Percentiles rank a stretch among this genome's conserved stretches.
These are phyloP conservation scores for Xenosphaeropsis pyriputrescens DNA, from an alignment of 2,329 filamentous ascomycete genomes.

Conservation along the genomic window DNA sequence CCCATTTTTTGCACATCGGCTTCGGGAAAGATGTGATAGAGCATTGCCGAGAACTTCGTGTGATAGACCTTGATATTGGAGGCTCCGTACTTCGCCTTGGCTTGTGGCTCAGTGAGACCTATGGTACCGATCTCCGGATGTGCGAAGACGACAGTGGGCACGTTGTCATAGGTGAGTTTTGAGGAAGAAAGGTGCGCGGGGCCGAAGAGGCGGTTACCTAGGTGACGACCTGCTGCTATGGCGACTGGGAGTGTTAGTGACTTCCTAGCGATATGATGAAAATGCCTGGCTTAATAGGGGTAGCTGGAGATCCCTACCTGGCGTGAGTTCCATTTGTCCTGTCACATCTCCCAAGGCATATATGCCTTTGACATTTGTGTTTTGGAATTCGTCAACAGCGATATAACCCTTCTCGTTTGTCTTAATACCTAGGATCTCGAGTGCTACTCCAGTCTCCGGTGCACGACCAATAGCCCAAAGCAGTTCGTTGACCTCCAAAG, in stretches of 20 bases:
- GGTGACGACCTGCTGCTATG: constrained; percentile 32
- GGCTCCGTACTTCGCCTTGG: constrained; percentile 28
- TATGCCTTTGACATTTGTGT: constrained; percentile 28
- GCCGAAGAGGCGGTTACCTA: constrained; percentile 32
- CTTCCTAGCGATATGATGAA: no score
- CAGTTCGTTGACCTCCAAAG: constrained; percentile 29
- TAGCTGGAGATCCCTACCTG: constrained; percentile 18
- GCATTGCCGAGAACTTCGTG: constrained; percentile 32
- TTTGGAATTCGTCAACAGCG: constrained; percentile 32
- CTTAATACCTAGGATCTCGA: constrained; percentile 26
- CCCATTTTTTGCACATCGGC: constrained; percentile 20
- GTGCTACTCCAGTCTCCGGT: constrained; percentile 26
- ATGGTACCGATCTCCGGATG: constrained; percentile 32
- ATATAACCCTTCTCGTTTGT: constrained; percentile 23
- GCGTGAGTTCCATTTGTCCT: constrained; percentile 32
- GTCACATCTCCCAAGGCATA: constrained; percentile 35
- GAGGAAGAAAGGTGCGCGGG: constrained; percentile 25
- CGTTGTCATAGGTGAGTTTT: constrained; percentile 30
- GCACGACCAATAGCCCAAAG: constrained; percentile 32
- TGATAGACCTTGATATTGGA: constrained; percentile 33
- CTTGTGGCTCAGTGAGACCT: constrained; percentile 32
- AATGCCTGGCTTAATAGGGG: no score
- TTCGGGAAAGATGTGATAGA: constrained; percentile 25
- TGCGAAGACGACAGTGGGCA: constrained; percentile 35
- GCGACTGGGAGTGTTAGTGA: constrained; percentile 20